Base-by-base conservation (phyloP, 2,329 filamentous ascomycete species). In the Colletotrichum brevisporum region DNA sequence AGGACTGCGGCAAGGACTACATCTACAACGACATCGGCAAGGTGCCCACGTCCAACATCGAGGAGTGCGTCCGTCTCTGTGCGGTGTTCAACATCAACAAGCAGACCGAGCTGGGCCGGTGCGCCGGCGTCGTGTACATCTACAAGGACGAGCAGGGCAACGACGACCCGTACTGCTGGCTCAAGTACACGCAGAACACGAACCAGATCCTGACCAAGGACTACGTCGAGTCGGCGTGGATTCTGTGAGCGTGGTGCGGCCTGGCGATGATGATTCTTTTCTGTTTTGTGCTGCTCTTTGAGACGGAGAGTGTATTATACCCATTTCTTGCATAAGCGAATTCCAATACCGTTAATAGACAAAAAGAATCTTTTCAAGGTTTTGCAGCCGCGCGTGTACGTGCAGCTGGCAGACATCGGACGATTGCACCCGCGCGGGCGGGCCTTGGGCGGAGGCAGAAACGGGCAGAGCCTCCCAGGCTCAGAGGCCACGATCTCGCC, bases 181-280 rank as follows among this genome's bases (percentile, higher is more conserved):
- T 69, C 31, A 69, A 69, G 67, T 69, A 69, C n/a, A 61, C 36
- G 18, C 52, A 66, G 62, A 69, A 69, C 26, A 69, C 21, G 16
- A 48, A 21, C 50, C 43, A 61, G 55, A 60, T 47, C 15, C 43
- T 47, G 6, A 36, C 62, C 2, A 69, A 66, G 36, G 62, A 69
- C 4, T 69, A 60, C 21, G 47, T 55, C 15, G 67, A 69, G 45
- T 66, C 67, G 8, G 67, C 67, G 8, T 69, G 67, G 67, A 60
- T 69, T 16, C 5, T 66, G 45, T 69, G 21, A 66, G n/a, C n/a
- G 4, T 3, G 3, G 15, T n/a, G n/a, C n/a, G n/a, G n/a, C n/a
- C n/a, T n/a, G n/a, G n/a, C n/a, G n/a, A 3, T 4, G 47, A 50
- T 15, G 47, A 26, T 21, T 24, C 9, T 8, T 47, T 47, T 16